Conservation (phyloP, 1,139 yeast species). For the Saccharomyces hybrid region DNA sequence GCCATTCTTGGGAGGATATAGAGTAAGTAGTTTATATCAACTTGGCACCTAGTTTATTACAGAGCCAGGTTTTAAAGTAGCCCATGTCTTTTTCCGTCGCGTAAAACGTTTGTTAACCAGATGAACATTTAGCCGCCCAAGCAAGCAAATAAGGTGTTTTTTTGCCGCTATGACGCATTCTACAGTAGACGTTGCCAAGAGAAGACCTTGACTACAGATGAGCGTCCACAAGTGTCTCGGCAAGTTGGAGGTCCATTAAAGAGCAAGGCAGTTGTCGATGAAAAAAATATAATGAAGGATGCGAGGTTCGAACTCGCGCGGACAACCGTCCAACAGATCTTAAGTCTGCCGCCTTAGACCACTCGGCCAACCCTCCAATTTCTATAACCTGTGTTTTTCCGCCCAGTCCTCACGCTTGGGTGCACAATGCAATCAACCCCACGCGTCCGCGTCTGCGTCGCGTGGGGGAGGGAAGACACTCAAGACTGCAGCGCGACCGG, state of each 20-base stretch:
- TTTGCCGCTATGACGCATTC: too few relatives aligned
- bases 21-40: background rate
- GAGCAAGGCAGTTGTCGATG: background rate
- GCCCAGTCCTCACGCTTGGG: background rate
- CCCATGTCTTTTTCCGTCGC: background rate
- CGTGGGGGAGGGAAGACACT: background rate
- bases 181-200: too few relatives aligned
- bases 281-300: conserved; percentile 43
- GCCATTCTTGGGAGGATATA: background rate
- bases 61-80: background rate
- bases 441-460: background rate
- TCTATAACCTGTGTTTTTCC: background rate
- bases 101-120: background rate
- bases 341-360: conserved; percentile 7
- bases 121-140: too few relatives aligned
- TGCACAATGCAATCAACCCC: background rate
- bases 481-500: background rate
- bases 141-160: too few relatives aligned
- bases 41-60: background rate
- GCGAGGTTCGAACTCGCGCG: conserved; percentile 80
- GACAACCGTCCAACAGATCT: conserved; percentile 31
- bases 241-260: background rate
- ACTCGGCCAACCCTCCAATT: conserved; percentile 6
- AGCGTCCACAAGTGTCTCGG: background rate
- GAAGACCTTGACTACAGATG: too few relatives aligned